Base-by-base conservation (phyloP, 2,329 filamentous ascomycete genomes). In the Claviceps sorghi region DNA sequence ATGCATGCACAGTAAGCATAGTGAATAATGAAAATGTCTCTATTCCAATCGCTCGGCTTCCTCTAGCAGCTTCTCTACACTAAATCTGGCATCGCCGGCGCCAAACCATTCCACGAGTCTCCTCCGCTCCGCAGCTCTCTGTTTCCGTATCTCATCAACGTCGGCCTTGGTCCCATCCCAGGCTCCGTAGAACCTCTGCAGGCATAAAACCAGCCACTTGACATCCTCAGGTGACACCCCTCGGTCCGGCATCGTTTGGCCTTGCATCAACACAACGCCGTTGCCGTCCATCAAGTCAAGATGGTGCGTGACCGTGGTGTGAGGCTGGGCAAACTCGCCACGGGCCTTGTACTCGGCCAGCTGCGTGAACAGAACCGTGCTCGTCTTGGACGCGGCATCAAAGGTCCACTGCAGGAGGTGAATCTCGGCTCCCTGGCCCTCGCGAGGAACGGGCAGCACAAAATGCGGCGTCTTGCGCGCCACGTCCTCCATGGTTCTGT, bases 371-470 rank as follows among this genome's bases (percentile, higher is more conserved):
- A 98, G 81, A 6, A 97, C 83, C 0, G 85, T 88, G 54, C 78
- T 80, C 3, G 82, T 84, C 55, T 76, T 70, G 19, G 75, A 77
- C 53, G 72, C 71, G 22, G 68, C 70, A 55, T 95, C 90, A 68
- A 95, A 96, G 0, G 86, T 86, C 88, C 94, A 98, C 69, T 98
- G 91, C 56, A 98, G 70, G 67, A 95, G 95, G 69, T 98, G 93
- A 46, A 98, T 89, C 68, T 97, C 93, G 47, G 89, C 88, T 50
- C 87, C 88, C 58, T 74, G 73, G 26, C 67, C 71, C 47, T 71
- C 69, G 67, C 78, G 86, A 58, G 86, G 86, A 7, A 97, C 77
- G 0, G 93, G 93, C 1, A 98, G 79, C 52, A 98, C 84, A 70
- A 98, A 98, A 60, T 89, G 84, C 15, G 93, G 93, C 65, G 91